Evolutionary conservation across 2,329 filamentous ascomycete species (phyloP), one percentile per base, ranked within the genome.

Genomic region (Calonectria crousiana): DNA sequence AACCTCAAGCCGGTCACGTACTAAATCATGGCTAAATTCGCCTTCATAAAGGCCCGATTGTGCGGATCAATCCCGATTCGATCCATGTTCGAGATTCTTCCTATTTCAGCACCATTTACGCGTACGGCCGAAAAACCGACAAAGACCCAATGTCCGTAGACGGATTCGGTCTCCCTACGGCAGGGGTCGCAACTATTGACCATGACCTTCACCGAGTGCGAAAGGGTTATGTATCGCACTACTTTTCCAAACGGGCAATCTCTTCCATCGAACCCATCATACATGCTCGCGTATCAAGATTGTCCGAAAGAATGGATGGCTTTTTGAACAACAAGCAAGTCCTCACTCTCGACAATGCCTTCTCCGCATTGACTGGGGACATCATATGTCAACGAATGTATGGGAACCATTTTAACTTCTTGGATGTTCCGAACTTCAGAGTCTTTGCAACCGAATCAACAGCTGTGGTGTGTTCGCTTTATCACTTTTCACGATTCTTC

Each of bases 201-300:
- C 66, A 68, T 28, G 51, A 68, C 20, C 51, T 56, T n/a, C 66
- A 68, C n/a, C 36, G 66, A n/a, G 36, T 34, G 4, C 51, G 66
- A 6, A 36, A 52, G 2, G 26, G 51, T 16, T 58, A 58, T 32
- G 18, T 44, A 3, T 34, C 20, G 20, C 32, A 41, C 9, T 68
- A 58, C n/a, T 68, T 68, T 36, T 58, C 51, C 2, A 68, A 68
- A 16, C 26, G 36, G 3, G 20, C 51, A 10, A 53, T 56, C 14
- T 10, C n/a, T 4, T 13, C 23, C 6, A 32, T 68, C 6, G 49
- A 68, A 20, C 66, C 66, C 2, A 58, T 47, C 13, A 68, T 68
- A 20, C 34, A 68, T 32, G 51, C 53, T 26, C 65, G 65, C 14
- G 34, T 67, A 14, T 36, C 38, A 6, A 44, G 23, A 36, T n/a